Percentiles rank a stretch among this genome's conserved stretches.
These are phyloP conservation scores for Microcera coccophila DNA, from an alignment of 2,329 filamentous ascomycete species.

Conservation along the genomic window DNA sequence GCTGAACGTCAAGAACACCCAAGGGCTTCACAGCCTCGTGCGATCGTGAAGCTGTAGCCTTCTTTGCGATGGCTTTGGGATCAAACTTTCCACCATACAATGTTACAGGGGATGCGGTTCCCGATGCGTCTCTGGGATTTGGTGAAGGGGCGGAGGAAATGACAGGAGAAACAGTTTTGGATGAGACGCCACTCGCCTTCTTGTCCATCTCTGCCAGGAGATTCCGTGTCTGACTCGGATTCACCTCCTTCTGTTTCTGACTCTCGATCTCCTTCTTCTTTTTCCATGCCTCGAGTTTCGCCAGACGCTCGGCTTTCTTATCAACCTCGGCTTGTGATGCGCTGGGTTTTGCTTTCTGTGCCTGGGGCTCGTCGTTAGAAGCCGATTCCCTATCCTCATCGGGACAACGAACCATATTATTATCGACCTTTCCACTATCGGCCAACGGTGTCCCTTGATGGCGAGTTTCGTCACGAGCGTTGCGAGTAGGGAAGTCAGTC, in stretches of 20 bases:
- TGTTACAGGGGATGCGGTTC: conserved; percentile 48
- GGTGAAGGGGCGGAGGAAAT: conserved; percentile 51
- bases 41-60: conserved; percentile 59
- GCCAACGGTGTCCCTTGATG: conserved; percentile 48
- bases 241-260: conserved; percentile 66
- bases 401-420: conserved; percentile 52
- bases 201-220: conserved; percentile 71
- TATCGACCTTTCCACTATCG: conserved; percentile 47
- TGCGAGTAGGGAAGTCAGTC: conserved; percentile 64
- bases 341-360: conserved; percentile 45
- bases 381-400: not conserved
- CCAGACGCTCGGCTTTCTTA: conserved; percentile 72
- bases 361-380: conserved; percentile 39
- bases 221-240: conserved; percentile 60
- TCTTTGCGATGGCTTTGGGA: conserved; percentile 81
- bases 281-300: conserved; percentile 87
- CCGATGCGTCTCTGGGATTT: conserved; percentile 39
- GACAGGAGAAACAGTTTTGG: conserved; percentile 47
- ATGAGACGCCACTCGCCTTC: conserved; percentile 52
- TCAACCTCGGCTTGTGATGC: conserved; percentile 62
- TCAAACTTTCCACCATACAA: conserved; percentile 78
- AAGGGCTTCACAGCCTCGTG: conserved; percentile 50
- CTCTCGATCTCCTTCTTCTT: conserved; percentile 78
- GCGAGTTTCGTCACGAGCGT: conserved; percentile 62
- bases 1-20: conserved; percentile 44